Conservation (phyloP, 768 basidiomycete genomes). For the Agaricus blazei region DNA sequence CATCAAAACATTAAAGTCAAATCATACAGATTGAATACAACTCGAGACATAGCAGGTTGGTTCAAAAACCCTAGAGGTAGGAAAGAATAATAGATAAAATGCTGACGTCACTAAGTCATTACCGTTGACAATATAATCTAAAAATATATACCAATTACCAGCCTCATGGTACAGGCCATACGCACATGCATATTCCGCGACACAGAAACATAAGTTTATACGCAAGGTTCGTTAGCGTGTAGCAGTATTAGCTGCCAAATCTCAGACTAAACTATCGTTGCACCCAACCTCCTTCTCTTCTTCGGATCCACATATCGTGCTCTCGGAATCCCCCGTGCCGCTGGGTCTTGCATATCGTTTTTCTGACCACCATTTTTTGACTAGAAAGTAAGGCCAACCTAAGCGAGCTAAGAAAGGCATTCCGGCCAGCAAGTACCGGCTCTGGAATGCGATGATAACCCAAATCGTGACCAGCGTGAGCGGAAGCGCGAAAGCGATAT, state of each 20-base stretch:
- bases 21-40: no score
- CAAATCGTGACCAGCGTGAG: conserved; percentile 48
- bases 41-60: no score
- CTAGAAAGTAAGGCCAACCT: conserved; percentile 29
- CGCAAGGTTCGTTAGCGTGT: no score
- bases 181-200: no score
- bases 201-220: no score
- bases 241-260: background rate
- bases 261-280: background rate
- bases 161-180: no score
- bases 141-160: no score
- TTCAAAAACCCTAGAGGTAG: no score
- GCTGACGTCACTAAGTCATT: no score
- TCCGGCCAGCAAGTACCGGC: conserved; percentile 28
- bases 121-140: no score
- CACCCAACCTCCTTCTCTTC: background rate
- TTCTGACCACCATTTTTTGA: background rate
- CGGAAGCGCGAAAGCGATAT: conserved; percentile 36
- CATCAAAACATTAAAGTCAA: no score
- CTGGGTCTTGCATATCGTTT: background rate
- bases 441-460: conserved; percentile 51
- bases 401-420: conserved; percentile 26
- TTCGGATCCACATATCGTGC: background rate
- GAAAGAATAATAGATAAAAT: no score
- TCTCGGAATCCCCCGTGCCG: background rate